These are phyloP conservation scores for Penicillium sp. DNA, from an alignment of 2,329 filamentous ascomycete species.

Conservation along the genomic window DNA sequence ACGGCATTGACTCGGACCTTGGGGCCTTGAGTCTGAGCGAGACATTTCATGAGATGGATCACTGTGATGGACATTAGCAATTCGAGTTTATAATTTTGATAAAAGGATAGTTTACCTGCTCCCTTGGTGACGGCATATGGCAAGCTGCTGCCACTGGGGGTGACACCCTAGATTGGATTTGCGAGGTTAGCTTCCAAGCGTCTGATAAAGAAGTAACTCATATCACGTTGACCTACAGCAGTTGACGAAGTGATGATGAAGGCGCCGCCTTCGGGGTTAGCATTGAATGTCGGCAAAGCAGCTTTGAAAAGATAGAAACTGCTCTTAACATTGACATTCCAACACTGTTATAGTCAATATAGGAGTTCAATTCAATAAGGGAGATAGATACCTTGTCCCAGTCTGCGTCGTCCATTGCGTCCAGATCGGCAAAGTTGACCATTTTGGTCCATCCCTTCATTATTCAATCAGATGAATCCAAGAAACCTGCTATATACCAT, in stretches of 20 bases:
- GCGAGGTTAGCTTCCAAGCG: background rate
- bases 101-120: conserved; percentile 50
- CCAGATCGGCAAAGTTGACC: conserved; percentile 55
- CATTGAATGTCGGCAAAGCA: conserved; percentile 58
- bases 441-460: conserved; percentile 62
- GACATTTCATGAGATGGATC: conserved; percentile 64
- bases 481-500: background rate
- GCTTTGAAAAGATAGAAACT: conserved; percentile 55
- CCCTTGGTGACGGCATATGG: conserved; percentile 77
- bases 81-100: background rate
- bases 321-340: conserved; percentile 61
- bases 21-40: conserved; percentile 61
- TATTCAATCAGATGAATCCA: conserved; percentile 13
- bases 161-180: conserved; percentile 40
- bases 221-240: conserved; percentile 45
- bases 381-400: conserved; percentile 57
- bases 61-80: conserved; percentile 33
- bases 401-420: conserved; percentile 59
- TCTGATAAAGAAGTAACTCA: background rate
- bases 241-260: conserved; percentile 64
- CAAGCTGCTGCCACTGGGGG: conserved; percentile 58
- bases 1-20: conserved; percentile 66
- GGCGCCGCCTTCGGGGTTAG: conserved; percentile 61
- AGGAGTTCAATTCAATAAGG: background rate
- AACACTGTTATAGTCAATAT: conserved; percentile 48